Evolutionary conservation across 1,139 yeast species (phyloP), one percentile per base, ranked within the genome.

Genomic region (Geotrichum carabidarum): DNA sequence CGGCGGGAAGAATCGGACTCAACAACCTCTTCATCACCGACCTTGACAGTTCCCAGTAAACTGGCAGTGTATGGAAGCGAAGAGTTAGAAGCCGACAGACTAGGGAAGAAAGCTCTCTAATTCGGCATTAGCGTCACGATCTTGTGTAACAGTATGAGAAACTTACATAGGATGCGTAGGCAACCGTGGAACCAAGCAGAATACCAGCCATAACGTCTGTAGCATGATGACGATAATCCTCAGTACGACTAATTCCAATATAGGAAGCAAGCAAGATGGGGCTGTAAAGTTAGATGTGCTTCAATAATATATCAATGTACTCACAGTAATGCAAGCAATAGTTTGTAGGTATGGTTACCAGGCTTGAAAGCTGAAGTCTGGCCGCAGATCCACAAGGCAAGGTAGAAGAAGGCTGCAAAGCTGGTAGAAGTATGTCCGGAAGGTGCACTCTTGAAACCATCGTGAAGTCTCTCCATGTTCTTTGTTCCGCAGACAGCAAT

Each of bases 361-460:
- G 69, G 67, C 34, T 69, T 68, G 48, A 67, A 66, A 8, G 76
- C 75, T 56, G 71, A 68, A 52, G 78, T 72, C 64, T 84, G 87
- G 6, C 84, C 85, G 44, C 75, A 67, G 15, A 84, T 62, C 88
- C 90, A 86, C 53, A 86, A 68, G 0, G 83, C 69, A 40, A 82
- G 69, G 66, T 76, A 86, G n/a, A 79, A 78, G 56, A 86, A 73
- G 1, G 88, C 84, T 0, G 86, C 73, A 68, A 86, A 87, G 34
- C 88, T 76, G 58, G 82, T 72, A 8, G 90, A 80, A 0, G 91
- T 78, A 65, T 87, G 95, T 8, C 95, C 95, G 1, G 90, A 83
- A 0, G 95, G 95, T 0, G 91, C 83, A 7, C 90, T 82, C 65
- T 87, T 79, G 73, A 84, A 77, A 0, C 95, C 95, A 63, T 87